phyloP scores from a whole-genome alignment of 768 basidiomycete species.

The Suillus tomentosus region DNA sequence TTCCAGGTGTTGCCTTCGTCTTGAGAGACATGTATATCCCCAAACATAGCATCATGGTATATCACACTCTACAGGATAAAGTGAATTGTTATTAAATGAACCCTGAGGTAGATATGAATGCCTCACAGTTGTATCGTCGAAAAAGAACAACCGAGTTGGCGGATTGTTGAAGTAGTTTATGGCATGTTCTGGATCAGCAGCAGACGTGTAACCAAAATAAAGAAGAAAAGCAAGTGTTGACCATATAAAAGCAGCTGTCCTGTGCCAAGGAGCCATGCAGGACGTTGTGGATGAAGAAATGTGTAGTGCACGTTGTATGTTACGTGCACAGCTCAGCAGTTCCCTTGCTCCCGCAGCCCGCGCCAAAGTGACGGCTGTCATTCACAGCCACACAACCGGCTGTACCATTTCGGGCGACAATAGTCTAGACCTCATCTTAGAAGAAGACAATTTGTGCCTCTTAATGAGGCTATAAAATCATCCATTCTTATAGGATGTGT shows the following conservation, averaged over 20 bases:
- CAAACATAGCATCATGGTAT: slow-evolving; percentile 74
- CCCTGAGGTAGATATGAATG: slow-evolving; percentile 17
- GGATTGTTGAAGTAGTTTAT: slow-evolving; percentile 66
- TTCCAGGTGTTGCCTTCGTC: slow-evolving; percentile 85
- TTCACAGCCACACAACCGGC: slow-evolving; percentile 1
- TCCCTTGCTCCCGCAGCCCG: neutral
- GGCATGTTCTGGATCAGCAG: slow-evolving; percentile 50
- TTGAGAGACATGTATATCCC: slow-evolving; percentile 73
- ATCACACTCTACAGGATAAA: slow-evolving; percentile 54
- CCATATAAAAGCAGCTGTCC: slow-evolving; percentile 29
- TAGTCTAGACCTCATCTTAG: neutral
- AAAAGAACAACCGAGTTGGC: slow-evolving; percentile 82
- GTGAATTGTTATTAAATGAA: neutral
- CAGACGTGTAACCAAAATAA: slow-evolving; percentile 26
- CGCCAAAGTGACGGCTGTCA: neutral
- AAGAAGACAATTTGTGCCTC: neutral
- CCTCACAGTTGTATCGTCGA: slow-evolving; percentile 86
- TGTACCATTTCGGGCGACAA: neutral
- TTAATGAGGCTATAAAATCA: neutral
- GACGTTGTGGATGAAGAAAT: slow-evolving; percentile 15
- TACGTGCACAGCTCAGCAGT: neutral
- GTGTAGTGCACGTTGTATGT: slow-evolving; percentile 4
- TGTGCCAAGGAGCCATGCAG: slow-evolving; percentile 31
- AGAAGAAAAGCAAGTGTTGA: slow-evolving; percentile 27
- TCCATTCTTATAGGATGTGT: neutral